Evolutionary conservation across 495 filamentous ascomycete species (phyloP).

Genomic region (Penicillium steckii): DNA sequence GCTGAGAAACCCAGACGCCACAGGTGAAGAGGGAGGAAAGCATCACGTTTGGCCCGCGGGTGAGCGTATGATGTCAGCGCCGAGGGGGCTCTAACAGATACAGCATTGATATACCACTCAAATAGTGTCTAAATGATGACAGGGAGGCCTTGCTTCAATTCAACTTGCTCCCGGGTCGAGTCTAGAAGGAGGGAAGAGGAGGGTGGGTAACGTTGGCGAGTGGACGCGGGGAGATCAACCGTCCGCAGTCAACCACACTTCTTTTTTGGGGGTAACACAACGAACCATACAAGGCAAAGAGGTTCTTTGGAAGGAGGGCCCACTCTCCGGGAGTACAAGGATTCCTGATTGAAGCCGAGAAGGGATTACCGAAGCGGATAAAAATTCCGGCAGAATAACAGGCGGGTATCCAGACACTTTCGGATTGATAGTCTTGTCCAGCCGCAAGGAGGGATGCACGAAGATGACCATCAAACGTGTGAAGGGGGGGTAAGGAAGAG

Average conservation of each 20-base stretch:
- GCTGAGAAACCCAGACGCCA: conserved; percentile 1
- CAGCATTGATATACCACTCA: not conserved
- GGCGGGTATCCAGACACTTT: too few relatives aligned
- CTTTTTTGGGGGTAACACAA: conserved; percentile 6
- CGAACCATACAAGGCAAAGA: conserved; percentile 8
- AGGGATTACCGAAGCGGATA: not conserved
- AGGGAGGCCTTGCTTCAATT: not conserved
- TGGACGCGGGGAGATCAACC: conserved; percentile 6
- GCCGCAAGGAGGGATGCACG: not conserved
- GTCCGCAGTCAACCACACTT: not conserved
- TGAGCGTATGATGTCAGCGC: not conserved
- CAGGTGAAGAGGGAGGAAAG: not conserved
- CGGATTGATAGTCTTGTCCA: too few relatives aligned
- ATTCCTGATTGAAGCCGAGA: conserved; percentile 2
- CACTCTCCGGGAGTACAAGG: conserved; percentile 1
- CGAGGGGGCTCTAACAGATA: not conserved
- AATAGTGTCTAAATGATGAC: not conserved
- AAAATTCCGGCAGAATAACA: too few relatives aligned
- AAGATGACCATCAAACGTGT: not conserved
- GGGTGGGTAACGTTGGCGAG: conserved; percentile 3
- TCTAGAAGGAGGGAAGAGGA: not conserved
- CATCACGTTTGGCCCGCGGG: not conserved
- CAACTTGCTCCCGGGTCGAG: conserved; percentile 1
- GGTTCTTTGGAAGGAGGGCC: not conserved
- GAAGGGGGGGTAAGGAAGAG: not conserved